Percentiles rank a stretch among this genome's conserved stretches.
Conservation (phyloP, 306 rosid genomes). For the Morella rubra region DNA sequence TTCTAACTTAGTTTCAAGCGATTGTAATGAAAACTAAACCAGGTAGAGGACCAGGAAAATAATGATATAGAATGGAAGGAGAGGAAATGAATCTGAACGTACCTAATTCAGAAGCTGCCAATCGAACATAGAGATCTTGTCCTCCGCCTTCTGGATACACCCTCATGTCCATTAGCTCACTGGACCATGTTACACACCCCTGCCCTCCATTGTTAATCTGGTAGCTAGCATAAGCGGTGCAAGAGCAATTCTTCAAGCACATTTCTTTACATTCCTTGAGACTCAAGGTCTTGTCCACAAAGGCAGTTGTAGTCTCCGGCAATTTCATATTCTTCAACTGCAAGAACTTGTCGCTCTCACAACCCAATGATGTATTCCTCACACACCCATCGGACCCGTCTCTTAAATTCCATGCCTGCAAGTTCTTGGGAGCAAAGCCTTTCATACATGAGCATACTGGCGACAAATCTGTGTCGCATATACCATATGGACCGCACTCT, state of each 20-base stretch:
- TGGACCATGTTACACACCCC: slow-evolving; percentile 67
- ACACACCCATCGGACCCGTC: slow-evolving; percentile 78
- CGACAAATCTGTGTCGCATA: slow-evolving; percentile 57
- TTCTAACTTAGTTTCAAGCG: too few species aligned
- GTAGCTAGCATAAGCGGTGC: slow-evolving; percentile 55
- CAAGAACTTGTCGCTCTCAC: slow-evolving; percentile 48
- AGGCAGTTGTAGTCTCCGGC: slow-evolving; percentile 56
- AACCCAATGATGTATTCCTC: slow-evolving; percentile 46
- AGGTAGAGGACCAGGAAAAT: not conserved
- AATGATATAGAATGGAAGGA: not conserved
- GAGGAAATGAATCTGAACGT: slow-evolving; percentile 3
- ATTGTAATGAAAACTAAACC: too few species aligned
- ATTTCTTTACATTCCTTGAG: slow-evolving; percentile 36
- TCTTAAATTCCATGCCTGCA: slow-evolving; percentile 62
- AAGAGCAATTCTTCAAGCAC: slow-evolving; percentile 58
- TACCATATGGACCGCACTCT: slow-evolving; percentile 60
- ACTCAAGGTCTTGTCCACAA: slow-evolving; percentile 41
- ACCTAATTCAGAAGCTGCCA: slow-evolving; percentile 77
- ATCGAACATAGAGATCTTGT: slow-evolving; percentile 52
- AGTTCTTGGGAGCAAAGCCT: slow-evolving; percentile 60
- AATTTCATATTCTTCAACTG: slow-evolving; percentile 43
- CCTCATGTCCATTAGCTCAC: slow-evolving; percentile 49
- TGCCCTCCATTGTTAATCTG: slow-evolving; percentile 38
- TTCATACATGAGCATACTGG: slow-evolving; percentile 63
- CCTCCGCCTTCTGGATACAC: slow-evolving; percentile 43